phyloP scores from a whole-genome alignment of 805 yeast species.

The Hanseniaspora clermontiae region DNA sequence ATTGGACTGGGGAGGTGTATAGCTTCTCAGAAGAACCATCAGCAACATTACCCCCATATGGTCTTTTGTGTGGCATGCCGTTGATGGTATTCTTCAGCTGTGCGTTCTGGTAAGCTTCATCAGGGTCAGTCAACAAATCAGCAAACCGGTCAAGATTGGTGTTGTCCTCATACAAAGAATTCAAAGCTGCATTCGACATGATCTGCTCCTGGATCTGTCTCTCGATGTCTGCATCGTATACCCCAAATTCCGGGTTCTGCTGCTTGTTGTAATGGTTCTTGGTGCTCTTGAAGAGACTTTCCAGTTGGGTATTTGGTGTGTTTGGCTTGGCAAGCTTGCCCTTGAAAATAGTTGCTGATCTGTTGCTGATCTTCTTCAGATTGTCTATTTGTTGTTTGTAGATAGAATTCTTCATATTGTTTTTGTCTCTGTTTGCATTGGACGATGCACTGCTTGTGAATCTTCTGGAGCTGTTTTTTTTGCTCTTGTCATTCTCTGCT shows the following conservation, averaged over 20 bases:
- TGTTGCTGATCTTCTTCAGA: constrained; percentile 10
- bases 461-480: not conserved
- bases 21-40: not conserved
- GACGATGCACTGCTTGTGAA: constrained; percentile 11
- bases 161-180: constrained; percentile 10
- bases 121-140: not conserved
- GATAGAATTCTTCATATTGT: constrained; percentile 1
- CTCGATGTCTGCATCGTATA: constrained; percentile 7
- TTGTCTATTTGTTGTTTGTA: constrained; percentile 11
- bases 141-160: constrained; percentile 7
- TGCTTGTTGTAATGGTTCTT: not conserved
- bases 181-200: constrained; percentile 12
- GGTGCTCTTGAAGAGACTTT: not conserved
- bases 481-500: not conserved
- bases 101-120: constrained; percentile 3
- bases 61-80: not conserved
- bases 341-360: constrained; percentile 11
- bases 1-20: constrained; percentile 3
- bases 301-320: not conserved
- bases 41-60: not conserved
- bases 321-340: constrained; percentile 3
- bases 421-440: not conserved
- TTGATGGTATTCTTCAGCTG: not conserved
- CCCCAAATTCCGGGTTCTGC: not conserved
- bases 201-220: constrained; percentile 7